These are phyloP conservation scores for Neofusicoccum umdonicola DNA, from an alignment of 2,329 filamentous ascomycete species.

Conservation along the genomic window DNA sequence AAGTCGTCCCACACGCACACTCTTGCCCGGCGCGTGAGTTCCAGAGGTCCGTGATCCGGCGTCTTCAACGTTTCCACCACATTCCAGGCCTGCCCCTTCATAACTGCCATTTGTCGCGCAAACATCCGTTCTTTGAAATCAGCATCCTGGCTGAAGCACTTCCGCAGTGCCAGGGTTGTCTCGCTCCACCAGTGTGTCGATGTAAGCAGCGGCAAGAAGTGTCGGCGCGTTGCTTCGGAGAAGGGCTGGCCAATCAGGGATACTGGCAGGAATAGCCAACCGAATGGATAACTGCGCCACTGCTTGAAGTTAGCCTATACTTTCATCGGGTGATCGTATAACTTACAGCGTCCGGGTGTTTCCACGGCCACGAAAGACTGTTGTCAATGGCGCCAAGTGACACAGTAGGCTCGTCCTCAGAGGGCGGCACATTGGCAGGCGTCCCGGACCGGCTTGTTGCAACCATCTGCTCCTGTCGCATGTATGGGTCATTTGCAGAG, in stretches of 20 bases:
- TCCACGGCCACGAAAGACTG: slow-evolving; percentile 98
- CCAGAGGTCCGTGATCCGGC: slow-evolving; percentile 85
- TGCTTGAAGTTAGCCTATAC: slow-evolving; percentile 31
- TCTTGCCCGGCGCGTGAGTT: slow-evolving; percentile 83
- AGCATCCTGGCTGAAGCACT: slow-evolving; percentile 84
- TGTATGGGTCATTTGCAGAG: slow-evolving; percentile 61
- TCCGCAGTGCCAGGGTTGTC: slow-evolving; percentile 80
- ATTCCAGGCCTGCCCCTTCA: slow-evolving; percentile 99
- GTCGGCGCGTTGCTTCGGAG: slow-evolving; percentile 86
- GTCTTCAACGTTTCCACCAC: slow-evolving; percentile 96
- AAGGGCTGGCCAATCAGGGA: slow-evolving; percentile 95
- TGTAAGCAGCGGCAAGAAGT: slow-evolving; percentile 93
- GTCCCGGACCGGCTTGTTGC: slow-evolving; percentile 60
- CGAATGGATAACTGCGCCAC: slow-evolving; percentile 90
- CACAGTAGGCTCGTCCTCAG: slow-evolving; percentile 56
- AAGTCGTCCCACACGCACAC: slow-evolving; percentile 98
- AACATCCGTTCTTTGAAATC: slow-evolving; percentile 99
- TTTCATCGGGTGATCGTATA: slow-evolving; percentile 34
- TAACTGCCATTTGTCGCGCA: slow-evolving; percentile 94
- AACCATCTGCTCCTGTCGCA: slow-evolving; percentile 79
- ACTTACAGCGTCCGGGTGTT: slow-evolving; percentile 84
- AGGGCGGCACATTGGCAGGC: slow-evolving; percentile 47
- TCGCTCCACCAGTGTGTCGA: slow-evolving; percentile 97
- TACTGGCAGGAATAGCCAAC: slow-evolving; percentile 96
- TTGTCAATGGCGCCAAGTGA: slow-evolving; percentile 94